Evolutionary conservation across 306 rosid species (phyloP), one percentile per base, ranked within the genome.

Genomic region (Begonia loranthoides): DNA sequence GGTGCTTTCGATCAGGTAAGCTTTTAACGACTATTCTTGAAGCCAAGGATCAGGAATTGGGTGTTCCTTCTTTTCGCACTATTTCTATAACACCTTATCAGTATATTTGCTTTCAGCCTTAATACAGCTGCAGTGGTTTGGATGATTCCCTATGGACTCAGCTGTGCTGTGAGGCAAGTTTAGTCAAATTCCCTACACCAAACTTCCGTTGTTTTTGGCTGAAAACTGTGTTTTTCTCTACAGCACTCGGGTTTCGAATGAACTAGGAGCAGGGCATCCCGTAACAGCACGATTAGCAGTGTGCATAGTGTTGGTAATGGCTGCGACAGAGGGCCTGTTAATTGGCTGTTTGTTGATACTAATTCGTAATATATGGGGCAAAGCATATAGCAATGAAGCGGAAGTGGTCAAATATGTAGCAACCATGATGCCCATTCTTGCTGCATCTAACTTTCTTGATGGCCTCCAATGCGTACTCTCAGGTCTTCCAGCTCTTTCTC

Each of bases 81-180:
- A 43, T 43, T n/a, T 1, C 43, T 21, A 21, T 16, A 24, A 51
- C 33, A 19, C 33, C 41, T 49, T 36, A 3, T 59, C 36, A 28
- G 36, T 28, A 8, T 28, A 28, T 28, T 5, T 28, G 6, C 3
- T 62, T 22, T 2, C 47, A 62, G 67, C 53, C 60, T 62, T 4
- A 62, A 62, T 51, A 46, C 59, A 62, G 54, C 49, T 53, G 55
- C 22, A 36, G 12, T 54, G 9, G 44, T 54, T n/a, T 62, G 60
- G 60, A 54, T 62, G 67, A 54, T 62, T 10, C 59, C 67, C 13
- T 62, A 34, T 62, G 67, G 60, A 54, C 60, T 62, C 15, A 62
- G 67, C 13, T 36, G 54, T 2, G 60, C 60, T 47, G 54, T 62
- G 14, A 54, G 67, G 67, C 48, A 54, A 28, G 36, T 28, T 28